Evolutionary conservation across 371 early-diverging fungal species (phyloP).

Genomic region (Apophysomyces trapeziformis): DNA sequence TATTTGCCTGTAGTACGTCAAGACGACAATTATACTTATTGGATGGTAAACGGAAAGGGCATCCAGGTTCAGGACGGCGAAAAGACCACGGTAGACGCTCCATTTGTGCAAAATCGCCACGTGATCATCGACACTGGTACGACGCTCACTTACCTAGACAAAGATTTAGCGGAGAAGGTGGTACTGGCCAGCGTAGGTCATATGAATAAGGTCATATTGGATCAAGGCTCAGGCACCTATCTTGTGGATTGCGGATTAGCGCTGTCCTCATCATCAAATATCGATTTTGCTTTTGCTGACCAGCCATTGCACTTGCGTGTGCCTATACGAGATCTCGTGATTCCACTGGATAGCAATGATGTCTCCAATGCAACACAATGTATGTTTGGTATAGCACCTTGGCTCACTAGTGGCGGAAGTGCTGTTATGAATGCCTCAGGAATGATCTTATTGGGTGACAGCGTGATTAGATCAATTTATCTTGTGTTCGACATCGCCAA

Average conservation of each 20-base stretch:
- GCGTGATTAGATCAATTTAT: constrained; percentile 36
- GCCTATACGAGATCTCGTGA: constrained; percentile 29
- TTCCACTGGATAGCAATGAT: constrained; percentile 29
- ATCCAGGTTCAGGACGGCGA: constrained; percentile 14
- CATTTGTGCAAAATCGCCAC: constrained; percentile 11
- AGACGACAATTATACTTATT: constrained; percentile 22
- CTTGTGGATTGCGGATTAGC: constrained; percentile 2
- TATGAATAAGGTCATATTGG: constrained; percentile 13
- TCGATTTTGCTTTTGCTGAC: neutral
- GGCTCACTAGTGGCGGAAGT: constrained; percentile 12
- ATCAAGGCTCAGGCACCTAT: constrained; percentile 25
- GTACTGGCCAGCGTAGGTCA: constrained; percentile 21
- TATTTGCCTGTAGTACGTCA: constrained; percentile 17
- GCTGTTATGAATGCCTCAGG: constrained; percentile 11
- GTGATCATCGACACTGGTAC: constrained; percentile 46
- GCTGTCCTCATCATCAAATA: neutral
- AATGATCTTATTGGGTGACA: constrained; percentile 39
- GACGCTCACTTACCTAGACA: constrained; percentile 33
- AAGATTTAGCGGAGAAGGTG: constrained; percentile 23
- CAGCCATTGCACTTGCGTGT: constrained; percentile 18
- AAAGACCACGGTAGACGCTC: neutral
- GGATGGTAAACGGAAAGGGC: constrained; percentile 29
- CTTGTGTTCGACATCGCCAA: constrained; percentile 44
- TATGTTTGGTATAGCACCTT: constrained; percentile 39
- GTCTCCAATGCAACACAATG: constrained; percentile 22